Conservation (phyloP, 2,329 filamentous ascomycete species). For the Hymenoscyphus linearis region DNA sequence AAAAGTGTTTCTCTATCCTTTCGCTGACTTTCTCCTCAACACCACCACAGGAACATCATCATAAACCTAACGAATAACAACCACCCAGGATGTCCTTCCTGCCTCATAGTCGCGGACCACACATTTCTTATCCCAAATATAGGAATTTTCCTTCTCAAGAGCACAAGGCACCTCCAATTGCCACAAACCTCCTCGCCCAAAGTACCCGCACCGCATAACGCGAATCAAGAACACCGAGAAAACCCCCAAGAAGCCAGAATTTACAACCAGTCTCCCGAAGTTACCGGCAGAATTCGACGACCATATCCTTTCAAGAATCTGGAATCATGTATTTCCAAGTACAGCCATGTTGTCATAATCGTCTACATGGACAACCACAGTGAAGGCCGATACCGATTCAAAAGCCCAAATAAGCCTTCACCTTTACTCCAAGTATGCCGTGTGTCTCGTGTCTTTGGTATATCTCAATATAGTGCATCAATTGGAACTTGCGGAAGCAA, state of each 20-base stretch:
- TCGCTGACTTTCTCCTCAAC: no score
- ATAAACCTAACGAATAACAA: no score
- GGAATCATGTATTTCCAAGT: not conserved
- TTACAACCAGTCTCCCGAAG: not conserved
- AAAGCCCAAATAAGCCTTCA: not conserved
- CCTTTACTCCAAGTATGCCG: not conserved
- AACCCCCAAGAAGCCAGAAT: not conserved
- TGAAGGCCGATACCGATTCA: not conserved
- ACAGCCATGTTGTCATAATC: not conserved
- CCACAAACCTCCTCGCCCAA: not conserved
- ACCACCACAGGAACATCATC: no score
- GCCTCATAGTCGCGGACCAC: not conserved
- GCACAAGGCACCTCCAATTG: not conserved
- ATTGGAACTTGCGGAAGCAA: not conserved
- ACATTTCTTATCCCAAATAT: not conserved
- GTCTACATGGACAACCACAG: not conserved
- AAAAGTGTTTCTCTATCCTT: no score
- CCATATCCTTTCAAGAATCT: not conserved
- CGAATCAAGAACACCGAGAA: not conserved
- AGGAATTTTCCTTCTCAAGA: not conserved
- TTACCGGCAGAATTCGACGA: not conserved
- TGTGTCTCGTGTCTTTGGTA: not conserved
- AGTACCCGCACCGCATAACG: not conserved
- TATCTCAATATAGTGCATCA: not conserved
- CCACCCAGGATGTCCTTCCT: not conserved